Conservation (phyloP, 805 yeast species). For the Schwanniomyces occidentalis region DNA sequence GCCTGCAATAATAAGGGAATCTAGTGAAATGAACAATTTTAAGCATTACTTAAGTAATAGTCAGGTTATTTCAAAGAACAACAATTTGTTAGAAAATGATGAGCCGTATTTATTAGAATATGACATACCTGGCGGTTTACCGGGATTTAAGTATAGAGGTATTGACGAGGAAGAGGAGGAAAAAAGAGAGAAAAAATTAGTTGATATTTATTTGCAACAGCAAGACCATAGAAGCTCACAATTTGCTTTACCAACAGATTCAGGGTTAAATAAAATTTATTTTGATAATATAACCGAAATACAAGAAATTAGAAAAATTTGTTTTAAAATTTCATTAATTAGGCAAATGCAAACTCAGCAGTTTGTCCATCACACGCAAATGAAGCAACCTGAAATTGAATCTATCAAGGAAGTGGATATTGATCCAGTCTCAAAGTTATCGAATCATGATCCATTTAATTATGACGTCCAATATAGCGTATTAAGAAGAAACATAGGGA, state of each 20-base stretch:
- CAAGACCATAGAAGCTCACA: constrained; percentile 25
- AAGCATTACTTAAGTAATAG: constrained; percentile 43
- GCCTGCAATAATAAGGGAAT: constrained; percentile 66
- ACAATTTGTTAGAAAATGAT: constrained; percentile 51
- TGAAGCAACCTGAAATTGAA: constrained; percentile 67
- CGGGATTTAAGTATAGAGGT: constrained; percentile 60
- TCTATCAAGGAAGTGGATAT: constrained; percentile 66
- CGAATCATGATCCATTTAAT: constrained; percentile 63
- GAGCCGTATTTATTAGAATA: constrained; percentile 77
- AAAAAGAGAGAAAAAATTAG: constrained; percentile 34
- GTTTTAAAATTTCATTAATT: constrained; percentile 84
- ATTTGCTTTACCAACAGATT: constrained; percentile 36
- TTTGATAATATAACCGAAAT: constrained; percentile 70
- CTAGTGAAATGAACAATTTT: constrained; percentile 66
- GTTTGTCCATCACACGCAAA: constrained; percentile 70
- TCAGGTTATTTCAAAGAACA: constrained; percentile 43
- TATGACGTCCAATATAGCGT: constrained; percentile 65
- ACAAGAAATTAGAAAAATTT: constrained; percentile 84
- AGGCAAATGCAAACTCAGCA: constrained; percentile 88
- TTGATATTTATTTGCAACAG: constrained; percentile 32
- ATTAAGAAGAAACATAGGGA: constrained; percentile 68
- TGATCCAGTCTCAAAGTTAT: constrained; percentile 77
- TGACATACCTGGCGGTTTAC: constrained; percentile 79
- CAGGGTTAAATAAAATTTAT: constrained; percentile 63
- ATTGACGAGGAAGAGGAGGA: constrained; percentile 44